Conservation (phyloP, 2,329 filamentous ascomycete genomes). For the Penicillium sp. region DNA sequence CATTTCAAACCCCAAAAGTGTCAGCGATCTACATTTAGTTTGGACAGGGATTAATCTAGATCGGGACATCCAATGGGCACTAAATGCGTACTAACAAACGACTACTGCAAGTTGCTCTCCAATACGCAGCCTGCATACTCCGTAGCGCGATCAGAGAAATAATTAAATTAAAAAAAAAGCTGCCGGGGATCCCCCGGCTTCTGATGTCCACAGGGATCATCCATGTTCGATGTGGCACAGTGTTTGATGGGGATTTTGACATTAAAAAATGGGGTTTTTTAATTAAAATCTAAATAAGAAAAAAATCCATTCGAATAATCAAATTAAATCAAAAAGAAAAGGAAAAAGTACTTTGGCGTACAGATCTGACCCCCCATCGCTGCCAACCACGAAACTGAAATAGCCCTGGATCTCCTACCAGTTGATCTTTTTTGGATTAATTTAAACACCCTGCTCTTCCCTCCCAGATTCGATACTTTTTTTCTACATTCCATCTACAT, state of each 20-base stretch:
- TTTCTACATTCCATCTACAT: slow-evolving; percentile 2
- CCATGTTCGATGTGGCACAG: slow-evolving; percentile 14
- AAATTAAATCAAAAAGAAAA: not conserved
- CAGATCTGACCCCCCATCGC: slow-evolving; percentile 4
- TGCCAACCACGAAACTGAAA: slow-evolving; percentile 19
- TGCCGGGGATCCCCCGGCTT: slow-evolving; percentile 17
- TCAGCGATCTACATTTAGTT: slow-evolving; percentile 5
- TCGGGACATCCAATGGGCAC: not conserved
- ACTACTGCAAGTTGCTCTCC: slow-evolving; percentile 20
- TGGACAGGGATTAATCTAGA: slow-evolving; percentile 15
- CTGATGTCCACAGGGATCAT: slow-evolving; percentile 21
- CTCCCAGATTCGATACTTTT: not conserved
- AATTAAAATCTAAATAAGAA: not conserved
- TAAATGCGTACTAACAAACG: not conserved
- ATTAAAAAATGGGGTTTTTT: not conserved
- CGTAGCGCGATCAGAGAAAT: slow-evolving; percentile 17
- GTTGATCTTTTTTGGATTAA: not conserved
- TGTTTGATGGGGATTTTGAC: slow-evolving; percentile 2
- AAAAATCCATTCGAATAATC: not conserved
- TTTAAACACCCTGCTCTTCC: slow-evolving; percentile 14
- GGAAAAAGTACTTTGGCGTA: not conserved
- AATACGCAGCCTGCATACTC: slow-evolving; percentile 10
- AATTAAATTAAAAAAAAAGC: not conserved
- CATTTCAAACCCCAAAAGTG: not conserved
- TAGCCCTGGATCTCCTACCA: slow-evolving; percentile 11